Conservation (phyloP, 108 stramenopile species). For the Fistulifera pelliculosa region DNA sequence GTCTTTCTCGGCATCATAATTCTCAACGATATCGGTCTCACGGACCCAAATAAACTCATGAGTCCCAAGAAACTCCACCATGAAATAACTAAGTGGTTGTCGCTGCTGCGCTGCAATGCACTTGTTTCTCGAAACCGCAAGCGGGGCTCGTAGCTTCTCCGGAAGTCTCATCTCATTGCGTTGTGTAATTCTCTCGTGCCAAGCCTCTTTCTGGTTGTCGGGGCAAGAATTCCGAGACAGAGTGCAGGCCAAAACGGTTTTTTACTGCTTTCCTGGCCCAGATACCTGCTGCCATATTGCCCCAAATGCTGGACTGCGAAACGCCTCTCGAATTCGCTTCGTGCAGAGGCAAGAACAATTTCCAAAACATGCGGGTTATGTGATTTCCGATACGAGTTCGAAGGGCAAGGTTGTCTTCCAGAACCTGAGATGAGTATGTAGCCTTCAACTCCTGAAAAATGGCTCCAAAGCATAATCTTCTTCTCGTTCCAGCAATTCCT, state of each 20-base stretch:
- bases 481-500: slow-evolving; percentile 11
- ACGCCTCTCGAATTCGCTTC: slow-evolving; percentile 75
- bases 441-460: slow-evolving; percentile 45
- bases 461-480: slow-evolving; percentile 59
- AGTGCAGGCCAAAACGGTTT: slow-evolving; percentile 88
- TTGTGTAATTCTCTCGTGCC: slow-evolving; percentile 67
- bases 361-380: slow-evolving; percentile 63
- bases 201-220: slow-evolving; percentile 77
- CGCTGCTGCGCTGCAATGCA: slow-evolving; percentile 57
- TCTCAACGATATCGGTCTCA: slow-evolving; percentile 77
- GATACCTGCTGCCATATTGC: slow-evolving; percentile 82
- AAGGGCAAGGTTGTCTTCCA: slow-evolving; percentile 48
- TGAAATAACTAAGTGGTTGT: slow-evolving; percentile 58
- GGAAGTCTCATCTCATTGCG: slow-evolving; percentile 75
- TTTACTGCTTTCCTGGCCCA: slow-evolving; percentile 87
- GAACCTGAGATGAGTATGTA: slow-evolving; percentile 43
- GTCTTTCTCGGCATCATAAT: slow-evolving; percentile 74
- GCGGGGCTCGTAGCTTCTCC: slow-evolving; percentile 60
- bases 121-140: slow-evolving; percentile 57
- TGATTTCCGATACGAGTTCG: slow-evolving; percentile 45
- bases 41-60: slow-evolving; percentile 87
- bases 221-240: slow-evolving; percentile 79
- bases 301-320: slow-evolving; percentile 84
- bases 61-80: slow-evolving; percentile 83
- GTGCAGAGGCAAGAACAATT: slow-evolving; percentile 61